A percentile compares a stretch with the other conserved stretches of the same genome.
Evolutionary conservation across 441 rosid genomes (phyloP).

Genomic region (Rhodomyrtus psidioides): DNA sequence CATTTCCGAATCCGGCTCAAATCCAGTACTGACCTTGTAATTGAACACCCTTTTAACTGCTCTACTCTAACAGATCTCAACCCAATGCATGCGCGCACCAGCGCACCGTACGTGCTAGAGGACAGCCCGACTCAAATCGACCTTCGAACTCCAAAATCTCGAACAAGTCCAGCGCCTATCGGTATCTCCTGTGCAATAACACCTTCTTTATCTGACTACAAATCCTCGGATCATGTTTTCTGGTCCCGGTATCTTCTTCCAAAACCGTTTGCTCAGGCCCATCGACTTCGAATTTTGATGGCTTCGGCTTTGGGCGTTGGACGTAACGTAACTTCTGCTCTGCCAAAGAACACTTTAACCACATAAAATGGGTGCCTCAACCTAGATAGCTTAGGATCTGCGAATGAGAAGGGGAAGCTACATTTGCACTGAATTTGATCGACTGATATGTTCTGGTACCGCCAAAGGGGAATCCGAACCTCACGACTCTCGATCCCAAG

Average conservation of each 20-base stretch:
- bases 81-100: slow-evolving; percentile 68
- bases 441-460: slow-evolving; percentile 30
- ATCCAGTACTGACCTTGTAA: slow-evolving; percentile 46
- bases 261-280: slow-evolving; percentile 7
- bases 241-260: slow-evolving; percentile 17
- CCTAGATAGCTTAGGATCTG: slow-evolving; percentile 24
- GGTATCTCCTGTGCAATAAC: slow-evolving; percentile 38
- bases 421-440: slow-evolving; percentile 25
- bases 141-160: slow-evolving; percentile 64
- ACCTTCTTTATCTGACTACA: slow-evolving; percentile 80
- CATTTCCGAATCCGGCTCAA: slow-evolving; percentile 53
- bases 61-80: slow-evolving; percentile 48
- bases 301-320: slow-evolving; percentile 50
- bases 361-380: slow-evolving; percentile 23
- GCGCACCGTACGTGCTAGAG: slow-evolving; percentile 55
- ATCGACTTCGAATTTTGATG: slow-evolving; percentile 13
- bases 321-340: slow-evolving; percentile 39
- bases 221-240: slow-evolving; percentile 33
- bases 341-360: slow-evolving; percentile 31
- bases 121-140: slow-evolving; percentile 27
- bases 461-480: slow-evolving; percentile 19
- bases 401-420: slow-evolving; percentile 18
- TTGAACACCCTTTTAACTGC: slow-evolving; percentile 58
- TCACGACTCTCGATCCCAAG: no score
- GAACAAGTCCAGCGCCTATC: slow-evolving; percentile 83